Conservation (phyloP, 2,329 filamentous ascomycete species). For the Trichoderma asperellum region DNA sequence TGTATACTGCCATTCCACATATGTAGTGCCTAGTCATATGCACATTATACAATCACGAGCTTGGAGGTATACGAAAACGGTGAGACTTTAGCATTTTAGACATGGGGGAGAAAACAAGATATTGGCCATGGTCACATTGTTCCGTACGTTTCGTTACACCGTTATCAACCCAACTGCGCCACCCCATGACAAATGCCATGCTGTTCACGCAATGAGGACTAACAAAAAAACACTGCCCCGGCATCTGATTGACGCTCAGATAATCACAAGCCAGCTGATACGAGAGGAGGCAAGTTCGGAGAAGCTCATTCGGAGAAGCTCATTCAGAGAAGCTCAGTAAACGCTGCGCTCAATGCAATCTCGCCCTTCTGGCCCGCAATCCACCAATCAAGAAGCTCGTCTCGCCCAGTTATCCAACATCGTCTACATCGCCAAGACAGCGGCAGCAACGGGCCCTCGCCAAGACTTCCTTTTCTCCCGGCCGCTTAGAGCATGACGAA, state of each 20-base stretch:
- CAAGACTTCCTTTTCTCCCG: conserved; percentile 4
- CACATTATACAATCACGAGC: neutral
- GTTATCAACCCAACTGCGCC: neutral
- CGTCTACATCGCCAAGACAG: neutral
- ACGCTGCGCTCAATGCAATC: neutral
- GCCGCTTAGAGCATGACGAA: neutral
- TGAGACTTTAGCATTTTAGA: neutral
- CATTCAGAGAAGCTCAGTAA: neutral
- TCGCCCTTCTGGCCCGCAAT: neutral
- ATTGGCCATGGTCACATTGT: neutral
- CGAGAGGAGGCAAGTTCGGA: neutral
- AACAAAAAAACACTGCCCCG: neutral
- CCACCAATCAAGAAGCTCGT: neutral
- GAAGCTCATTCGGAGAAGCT: neutral
- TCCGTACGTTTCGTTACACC: neutral
- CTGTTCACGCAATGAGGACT: neutral
- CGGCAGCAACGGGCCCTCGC: conserved; percentile 6
- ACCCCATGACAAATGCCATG: neutral
- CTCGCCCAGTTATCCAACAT: neutral
- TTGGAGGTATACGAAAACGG: neutral
- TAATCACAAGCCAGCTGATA: neutral
- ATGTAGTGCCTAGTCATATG: neutral
- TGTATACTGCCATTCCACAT: neutral
- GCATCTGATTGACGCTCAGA: neutral
- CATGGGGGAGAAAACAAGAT: neutral